phyloP scores from a whole-genome alignment of 1,284 basidiomycete species.

The Mycena sp. region DNA sequence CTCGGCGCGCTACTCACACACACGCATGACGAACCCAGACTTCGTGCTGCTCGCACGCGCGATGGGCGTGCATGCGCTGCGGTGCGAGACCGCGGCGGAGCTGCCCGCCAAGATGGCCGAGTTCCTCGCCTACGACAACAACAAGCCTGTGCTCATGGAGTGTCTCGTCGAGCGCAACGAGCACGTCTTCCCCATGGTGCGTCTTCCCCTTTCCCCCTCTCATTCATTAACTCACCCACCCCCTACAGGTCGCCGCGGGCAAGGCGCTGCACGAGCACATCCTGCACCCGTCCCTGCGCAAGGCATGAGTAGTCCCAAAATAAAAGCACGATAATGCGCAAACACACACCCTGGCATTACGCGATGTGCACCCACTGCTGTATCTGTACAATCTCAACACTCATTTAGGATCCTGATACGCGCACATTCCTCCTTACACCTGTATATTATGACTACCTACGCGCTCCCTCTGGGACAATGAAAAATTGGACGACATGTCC shows the following conservation, averaged over 20 bases:
- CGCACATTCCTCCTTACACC: no score
- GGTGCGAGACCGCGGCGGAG: slow-evolving; percentile 77
- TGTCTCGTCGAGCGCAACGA: slow-evolving; percentile 88
- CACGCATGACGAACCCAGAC: slow-evolving; percentile 94
- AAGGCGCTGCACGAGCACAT: slow-evolving; percentile 89
- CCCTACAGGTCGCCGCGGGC: slow-evolving; percentile 76
- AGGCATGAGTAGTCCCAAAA: not conserved
- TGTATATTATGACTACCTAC: no score
- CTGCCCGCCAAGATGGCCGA: slow-evolving; percentile 97
- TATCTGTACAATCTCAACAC: not conserved
- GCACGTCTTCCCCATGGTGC: slow-evolving; percentile 95
- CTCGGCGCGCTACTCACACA: slow-evolving; percentile 93
- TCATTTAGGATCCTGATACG: not conserved
- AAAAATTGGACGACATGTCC: no score
- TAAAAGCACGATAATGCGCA: not conserved
- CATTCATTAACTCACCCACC: not conserved
- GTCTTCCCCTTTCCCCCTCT: slow-evolving; percentile 33
- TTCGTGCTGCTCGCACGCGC: slow-evolving; percentile 89
- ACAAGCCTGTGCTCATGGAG: slow-evolving; percentile 91
- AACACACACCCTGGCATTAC: not conserved
- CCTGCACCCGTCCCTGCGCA: slow-evolving; percentile 58
- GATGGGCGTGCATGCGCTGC: slow-evolving; percentile 93
- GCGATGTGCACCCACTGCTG: not conserved
- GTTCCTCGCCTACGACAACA: slow-evolving; percentile 94
- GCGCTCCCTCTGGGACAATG: no score